These are phyloP conservation scores for Aurinia saxatilis DNA, from an alignment of 345 rosid genomes.

Conservation along the genomic window DNA sequence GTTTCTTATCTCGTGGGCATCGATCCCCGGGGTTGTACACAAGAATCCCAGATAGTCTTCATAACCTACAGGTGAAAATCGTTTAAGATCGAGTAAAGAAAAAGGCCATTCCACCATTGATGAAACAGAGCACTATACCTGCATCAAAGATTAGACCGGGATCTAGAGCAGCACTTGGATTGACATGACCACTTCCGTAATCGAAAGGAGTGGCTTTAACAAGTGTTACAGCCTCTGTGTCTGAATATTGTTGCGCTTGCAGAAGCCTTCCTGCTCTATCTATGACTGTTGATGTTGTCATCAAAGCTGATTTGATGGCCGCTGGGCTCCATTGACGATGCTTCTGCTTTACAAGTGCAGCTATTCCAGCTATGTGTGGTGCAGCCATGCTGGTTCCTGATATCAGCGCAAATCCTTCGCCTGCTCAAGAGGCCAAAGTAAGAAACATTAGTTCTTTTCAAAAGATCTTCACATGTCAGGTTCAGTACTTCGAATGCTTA, in stretches of 20 bases:
- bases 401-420: constrained; percentile 93
- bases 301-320: constrained; percentile 88
- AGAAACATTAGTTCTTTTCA: background rate
- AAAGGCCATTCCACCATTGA: background rate
- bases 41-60: constrained; percentile 91
- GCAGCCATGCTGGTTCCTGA: constrained; percentile 99
- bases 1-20: constrained; percentile 62
- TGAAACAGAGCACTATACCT: constrained; percentile 31
- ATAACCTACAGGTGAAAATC: constrained; percentile 42
- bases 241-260: constrained; percentile 90
- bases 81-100: background rate
- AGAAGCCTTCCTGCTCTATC: constrained; percentile 94
- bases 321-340: constrained; percentile 98
- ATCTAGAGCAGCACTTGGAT: constrained; percentile 92
- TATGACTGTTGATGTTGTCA: constrained; percentile 80
- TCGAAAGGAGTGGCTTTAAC: constrained; percentile 91
- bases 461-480: constrained; percentile 1
- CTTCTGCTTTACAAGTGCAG: constrained; percentile 95
- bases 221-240: constrained; percentile 70
- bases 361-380: constrained; percentile 97
- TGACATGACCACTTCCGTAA: constrained; percentile 95
- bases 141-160: constrained; percentile 96
- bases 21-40: constrained; percentile 88
- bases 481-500: constrained; percentile 27
- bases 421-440: constrained; percentile 38